Conservation (phyloP, 768 basidiomycete species). For the Russula foetens region DNA sequence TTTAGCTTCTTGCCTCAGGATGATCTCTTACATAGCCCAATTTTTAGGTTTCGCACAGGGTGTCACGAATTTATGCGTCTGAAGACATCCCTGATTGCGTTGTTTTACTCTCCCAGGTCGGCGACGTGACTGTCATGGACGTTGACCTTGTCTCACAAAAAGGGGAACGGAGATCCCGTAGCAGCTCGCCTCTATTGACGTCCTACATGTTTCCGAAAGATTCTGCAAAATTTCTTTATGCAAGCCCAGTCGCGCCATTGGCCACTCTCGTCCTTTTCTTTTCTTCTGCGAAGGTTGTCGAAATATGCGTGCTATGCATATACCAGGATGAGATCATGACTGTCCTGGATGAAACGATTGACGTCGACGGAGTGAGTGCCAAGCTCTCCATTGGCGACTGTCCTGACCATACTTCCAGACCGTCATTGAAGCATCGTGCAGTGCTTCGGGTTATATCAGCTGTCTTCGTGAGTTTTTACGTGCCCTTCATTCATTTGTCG, state of each 20-base stretch:
- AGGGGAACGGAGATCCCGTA: constrained; percentile 16
- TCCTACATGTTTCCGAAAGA: constrained; percentile 27
- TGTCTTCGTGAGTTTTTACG: constrained; percentile 25
- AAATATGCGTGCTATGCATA: constrained; percentile 22
- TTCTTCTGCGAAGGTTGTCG: not conserved
- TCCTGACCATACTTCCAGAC: constrained; percentile 17
- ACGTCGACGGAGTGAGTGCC: constrained; percentile 7
- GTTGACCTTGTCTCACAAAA: constrained; percentile 25
- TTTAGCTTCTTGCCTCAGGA: constrained; percentile 5
- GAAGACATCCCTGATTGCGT: constrained; percentile 24
- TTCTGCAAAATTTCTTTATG: constrained; percentile 26
- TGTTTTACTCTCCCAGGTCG: constrained; percentile 29
- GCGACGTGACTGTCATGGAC: constrained; percentile 29
- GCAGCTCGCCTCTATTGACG: constrained; percentile 27
- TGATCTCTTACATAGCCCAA: not conserved
- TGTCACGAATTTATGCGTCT: constrained; percentile 32
- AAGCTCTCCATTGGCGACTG: not conserved
- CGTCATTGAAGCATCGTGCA: constrained; percentile 26
- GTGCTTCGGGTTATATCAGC: constrained; percentile 25
- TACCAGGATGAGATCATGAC: not conserved
- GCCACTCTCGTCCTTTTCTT: constrained; percentile 19
- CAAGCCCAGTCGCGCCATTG: constrained; percentile 2
- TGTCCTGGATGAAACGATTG: not conserved
- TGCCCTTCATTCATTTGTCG: not conserved
- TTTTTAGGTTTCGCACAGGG: constrained; percentile 36